Evolutionary conservation across 2,329 filamentous ascomycete species (phyloP), one percentile per base, ranked within the genome.

Genomic region (Ophidiomyces ophidiicola): DNA sequence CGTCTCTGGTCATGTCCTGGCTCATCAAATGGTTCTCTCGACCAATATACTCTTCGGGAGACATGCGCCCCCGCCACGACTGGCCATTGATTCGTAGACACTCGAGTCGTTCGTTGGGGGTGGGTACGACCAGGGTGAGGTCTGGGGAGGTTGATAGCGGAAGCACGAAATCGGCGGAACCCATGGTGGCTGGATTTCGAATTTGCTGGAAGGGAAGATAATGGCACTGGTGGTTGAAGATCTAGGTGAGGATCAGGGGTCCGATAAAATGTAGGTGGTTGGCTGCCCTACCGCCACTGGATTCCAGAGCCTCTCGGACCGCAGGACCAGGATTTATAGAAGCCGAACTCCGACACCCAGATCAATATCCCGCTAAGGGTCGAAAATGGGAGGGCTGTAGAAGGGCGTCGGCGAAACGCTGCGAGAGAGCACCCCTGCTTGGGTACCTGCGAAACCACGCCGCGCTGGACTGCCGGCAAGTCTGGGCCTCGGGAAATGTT

Each of bases 51-150:
- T 69, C 62, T 18, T 72, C 62, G 2, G 70, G 44, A 8, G 65
- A 61, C 14, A 80, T 56, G 1, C 67, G 64, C 3, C 75, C 75
- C 39, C 67, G 64, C 76, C 76, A 80, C 49, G 70, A 66, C 1
- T 55, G 52, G 40, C 67, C 71, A 51, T 78, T 78, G 37, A 69
- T 58, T 24, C 61, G 64, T 48, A 68, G 66, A 37, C 70, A 69
- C 26, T 65, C 62, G 37, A 68, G 52, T 36, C 67, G 66, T 53
- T 79, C 74, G 31, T 66, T 60, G 12, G 62, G 58, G 1, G 71
- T 76, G 2, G 73, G 71, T 19, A 69, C 64, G 17, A 69, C 69
- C 20, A 79, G 62, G 30, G 60, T 57, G 18, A 79, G 57, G 23
- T 69, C 60, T 1, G 70, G 59, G 2, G 71, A 71, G 44, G 68